These are phyloP conservation scores for Symbiotaphrina buchneri DNA, from an alignment of 495 filamentous ascomycete species.

Conservation along the genomic window DNA sequence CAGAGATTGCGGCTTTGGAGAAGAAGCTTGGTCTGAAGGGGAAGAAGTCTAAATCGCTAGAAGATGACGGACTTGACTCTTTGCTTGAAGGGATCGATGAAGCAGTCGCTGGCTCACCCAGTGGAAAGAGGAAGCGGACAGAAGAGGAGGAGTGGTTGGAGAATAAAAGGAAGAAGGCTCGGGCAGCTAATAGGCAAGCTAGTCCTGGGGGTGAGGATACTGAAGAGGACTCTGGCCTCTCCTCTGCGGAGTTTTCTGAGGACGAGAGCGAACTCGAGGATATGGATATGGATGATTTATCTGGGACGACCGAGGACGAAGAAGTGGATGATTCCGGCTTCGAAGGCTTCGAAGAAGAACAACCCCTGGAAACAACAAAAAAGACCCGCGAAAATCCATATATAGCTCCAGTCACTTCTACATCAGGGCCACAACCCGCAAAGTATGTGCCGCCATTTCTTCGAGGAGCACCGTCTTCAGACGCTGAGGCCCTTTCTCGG, in stretches of 20 bases:
- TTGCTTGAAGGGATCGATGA: slow-evolving; percentile 47
- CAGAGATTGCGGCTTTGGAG: slow-evolving; percentile 72
- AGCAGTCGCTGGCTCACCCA: slow-evolving; percentile 8
- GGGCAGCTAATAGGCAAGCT: slow-evolving; percentile 13
- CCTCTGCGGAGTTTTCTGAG: slow-evolving; percentile 7
- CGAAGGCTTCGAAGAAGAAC: slow-evolving; percentile 11
- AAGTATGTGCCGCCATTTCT: slow-evolving; percentile 86
- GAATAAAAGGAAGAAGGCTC: slow-evolving; percentile 43
- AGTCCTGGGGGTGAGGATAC: slow-evolving; percentile 11
- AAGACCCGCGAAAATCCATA: slow-evolving; percentile 36
- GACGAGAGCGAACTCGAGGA: neutral
- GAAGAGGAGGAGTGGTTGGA: slow-evolving; percentile 29
- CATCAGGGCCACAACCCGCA: slow-evolving; percentile 9
- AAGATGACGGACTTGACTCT: slow-evolving; percentile 71
- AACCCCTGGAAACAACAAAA: slow-evolving; percentile 21
- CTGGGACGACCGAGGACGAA: slow-evolving; percentile 9
- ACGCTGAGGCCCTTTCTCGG: slow-evolving; percentile 42
- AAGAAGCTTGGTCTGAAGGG: slow-evolving; percentile 71
- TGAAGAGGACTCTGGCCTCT: slow-evolving; percentile 5
- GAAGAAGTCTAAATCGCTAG: slow-evolving; percentile 53
- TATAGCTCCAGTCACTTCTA: slow-evolving; percentile 23
- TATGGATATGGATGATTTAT: slow-evolving; percentile 4
- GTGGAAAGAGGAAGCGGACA: slow-evolving; percentile 29
- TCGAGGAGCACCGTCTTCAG: slow-evolving; percentile 34
- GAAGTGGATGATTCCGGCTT: slow-evolving; percentile 9